phyloP scores from a whole-genome alignment of 2,329 filamentous ascomycete species.

The Aspergillus persii region DNA sequence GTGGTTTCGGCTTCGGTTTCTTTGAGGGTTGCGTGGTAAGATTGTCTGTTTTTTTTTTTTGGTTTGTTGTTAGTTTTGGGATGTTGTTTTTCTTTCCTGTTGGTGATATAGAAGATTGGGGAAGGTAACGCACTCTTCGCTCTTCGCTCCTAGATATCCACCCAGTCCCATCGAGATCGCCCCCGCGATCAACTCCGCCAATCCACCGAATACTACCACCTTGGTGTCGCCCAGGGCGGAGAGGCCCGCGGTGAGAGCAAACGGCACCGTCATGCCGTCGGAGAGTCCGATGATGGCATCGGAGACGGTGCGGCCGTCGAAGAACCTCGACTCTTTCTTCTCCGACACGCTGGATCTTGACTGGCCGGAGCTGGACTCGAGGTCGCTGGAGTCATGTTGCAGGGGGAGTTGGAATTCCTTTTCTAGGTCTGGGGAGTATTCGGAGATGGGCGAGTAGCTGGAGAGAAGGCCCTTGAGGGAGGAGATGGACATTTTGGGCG shows the following conservation, averaged over 20 bases:
- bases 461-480: slow-evolving; percentile 31
- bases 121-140: slow-evolving; percentile 35
- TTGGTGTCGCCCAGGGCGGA: slow-evolving; percentile 59
- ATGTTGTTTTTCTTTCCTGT: background rate
- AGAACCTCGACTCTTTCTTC: slow-evolving; percentile 26
- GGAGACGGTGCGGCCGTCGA: slow-evolving; percentile 40
- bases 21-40: slow-evolving; percentile 39
- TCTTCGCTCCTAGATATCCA: slow-evolving; percentile 65
- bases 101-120: too few relatives aligned
- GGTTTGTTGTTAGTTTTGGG: background rate
- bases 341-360: slow-evolving; percentile 12
- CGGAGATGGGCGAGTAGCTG: slow-evolving; percentile 25
- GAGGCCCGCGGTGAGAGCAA: slow-evolving; percentile 73
- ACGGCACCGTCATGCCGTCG: slow-evolving; percentile 76
- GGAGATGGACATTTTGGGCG: slow-evolving; percentile 28
- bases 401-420: slow-evolving; percentile 24
- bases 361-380: slow-evolving; percentile 18
- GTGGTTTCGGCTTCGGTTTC: slow-evolving; percentile 33
- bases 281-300: slow-evolving; percentile 74
- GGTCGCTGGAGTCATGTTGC: slow-evolving; percentile 13
- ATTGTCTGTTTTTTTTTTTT: slow-evolving; percentile 27
- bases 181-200: slow-evolving; percentile 73
- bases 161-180: slow-evolving; percentile 77
- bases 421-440: slow-evolving; percentile 25
- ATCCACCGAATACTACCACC: slow-evolving; percentile 68